Evolutionary conservation across 352 stramenopile genomes (phyloP).

Genomic region (Blastocystis sp.): DNA sequence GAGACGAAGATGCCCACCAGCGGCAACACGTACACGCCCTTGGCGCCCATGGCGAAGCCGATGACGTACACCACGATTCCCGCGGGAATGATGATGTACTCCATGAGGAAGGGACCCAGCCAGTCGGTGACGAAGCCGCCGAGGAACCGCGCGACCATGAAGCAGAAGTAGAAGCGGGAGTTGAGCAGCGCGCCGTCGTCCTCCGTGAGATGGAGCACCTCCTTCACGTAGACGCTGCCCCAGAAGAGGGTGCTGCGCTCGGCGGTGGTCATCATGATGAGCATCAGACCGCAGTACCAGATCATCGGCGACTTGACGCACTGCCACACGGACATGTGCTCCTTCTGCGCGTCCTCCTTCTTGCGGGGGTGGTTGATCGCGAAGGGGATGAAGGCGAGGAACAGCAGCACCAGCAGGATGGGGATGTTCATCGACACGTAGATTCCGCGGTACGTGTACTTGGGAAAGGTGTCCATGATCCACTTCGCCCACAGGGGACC

Average conservation of each 20-base stretch:
- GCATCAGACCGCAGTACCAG: constrained; percentile 42
- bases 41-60: constrained; percentile 6
- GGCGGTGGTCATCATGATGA: constrained; percentile 45
- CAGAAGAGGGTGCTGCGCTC: constrained; percentile 59
- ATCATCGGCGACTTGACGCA: constrained; percentile 44
- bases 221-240: constrained; percentile 65
- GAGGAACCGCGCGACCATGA: constrained; percentile 55
- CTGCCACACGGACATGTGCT: not conserved
- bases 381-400: constrained; percentile 59
- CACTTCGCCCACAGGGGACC: constrained; percentile 20
- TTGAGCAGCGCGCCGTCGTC: constrained; percentile 35
- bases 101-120: constrained; percentile 51
- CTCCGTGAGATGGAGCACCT: constrained; percentile 47
- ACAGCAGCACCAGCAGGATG: constrained; percentile 3
- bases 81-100: constrained; percentile 60
- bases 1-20: constrained; percentile 59
- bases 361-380: constrained; percentile 9
- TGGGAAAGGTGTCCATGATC: not conserved
- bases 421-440: constrained; percentile 38
- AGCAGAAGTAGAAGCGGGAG: constrained; percentile 65
- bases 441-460: constrained; percentile 6
- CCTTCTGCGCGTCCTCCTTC: constrained; percentile 1
- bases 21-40: constrained; percentile 30
- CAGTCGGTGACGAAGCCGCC: constrained; percentile 64
- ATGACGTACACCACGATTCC: constrained; percentile 51